Conservation (phyloP, 495 filamentous ascomycete genomes). For the Talaromyces nanjingensis region DNA sequence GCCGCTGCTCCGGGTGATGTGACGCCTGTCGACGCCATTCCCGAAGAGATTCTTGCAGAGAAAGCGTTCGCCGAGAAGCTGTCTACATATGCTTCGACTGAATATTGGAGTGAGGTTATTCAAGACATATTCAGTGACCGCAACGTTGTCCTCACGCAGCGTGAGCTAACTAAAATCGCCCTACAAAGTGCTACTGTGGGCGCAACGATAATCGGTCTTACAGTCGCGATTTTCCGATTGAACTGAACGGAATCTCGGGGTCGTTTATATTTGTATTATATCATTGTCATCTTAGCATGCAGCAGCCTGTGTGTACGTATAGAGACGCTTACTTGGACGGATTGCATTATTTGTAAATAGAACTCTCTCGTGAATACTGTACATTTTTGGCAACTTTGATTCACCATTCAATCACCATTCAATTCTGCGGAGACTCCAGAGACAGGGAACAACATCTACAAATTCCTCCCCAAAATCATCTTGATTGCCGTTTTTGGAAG, state of each 20-base stretch:
- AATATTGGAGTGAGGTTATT: constrained; percentile 44
- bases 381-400: neutral
- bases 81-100: constrained; percentile 15
- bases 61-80: neutral
- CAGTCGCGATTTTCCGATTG: constrained; percentile 53
- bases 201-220: constrained; percentile 50
- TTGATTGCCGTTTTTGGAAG: neutral
- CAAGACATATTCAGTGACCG: constrained; percentile 61
- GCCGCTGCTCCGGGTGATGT: neutral
- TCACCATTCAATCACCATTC: neutral
- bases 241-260: constrained; percentile 15
- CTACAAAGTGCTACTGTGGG: constrained; percentile 70
- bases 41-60: neutral
- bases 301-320: neutral
- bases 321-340: neutral
- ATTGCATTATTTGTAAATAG: neutral
- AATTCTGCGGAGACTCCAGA: no score
- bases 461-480: neutral
- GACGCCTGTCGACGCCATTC: neutral
- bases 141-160: constrained; percentile 57
- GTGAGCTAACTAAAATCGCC: constrained; percentile 64
- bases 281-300: neutral
- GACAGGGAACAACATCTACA: neutral
- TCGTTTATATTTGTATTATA: neutral
- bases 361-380: neutral